Conservation (phyloP, 768 basidiomycete genomes). For the Cubamyces sp. region DNA sequence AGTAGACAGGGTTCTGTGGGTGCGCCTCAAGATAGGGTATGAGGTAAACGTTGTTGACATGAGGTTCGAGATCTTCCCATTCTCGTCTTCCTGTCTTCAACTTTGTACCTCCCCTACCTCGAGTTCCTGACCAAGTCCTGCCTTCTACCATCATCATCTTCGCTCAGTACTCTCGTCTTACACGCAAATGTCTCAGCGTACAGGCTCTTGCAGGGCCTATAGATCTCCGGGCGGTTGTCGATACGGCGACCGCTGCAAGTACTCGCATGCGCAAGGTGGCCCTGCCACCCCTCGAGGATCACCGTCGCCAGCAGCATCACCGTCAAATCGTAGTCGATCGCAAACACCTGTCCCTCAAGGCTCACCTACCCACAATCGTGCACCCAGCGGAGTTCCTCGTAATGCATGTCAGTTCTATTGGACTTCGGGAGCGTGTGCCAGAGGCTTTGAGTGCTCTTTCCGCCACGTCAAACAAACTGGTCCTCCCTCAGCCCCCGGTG, state of each 20-base stretch:
- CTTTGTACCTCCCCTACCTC: conserved; percentile 16
- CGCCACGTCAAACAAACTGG: conserved; percentile 25
- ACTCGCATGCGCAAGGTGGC: conserved; percentile 11
- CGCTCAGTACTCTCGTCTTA: background rate
- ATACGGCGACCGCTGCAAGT: conserved; percentile 20
- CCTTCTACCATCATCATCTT: conserved; percentile 2
- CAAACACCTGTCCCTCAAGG: conserved; percentile 2
- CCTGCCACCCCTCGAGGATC: conserved; percentile 3
- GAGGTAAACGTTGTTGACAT: conserved; percentile 18
- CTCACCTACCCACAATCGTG: background rate
- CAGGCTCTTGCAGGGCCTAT: background rate
- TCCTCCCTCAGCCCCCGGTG: background rate
- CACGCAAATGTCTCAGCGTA: conserved; percentile 7
- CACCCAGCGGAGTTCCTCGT: conserved; percentile 20
- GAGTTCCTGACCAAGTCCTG: conserved; percentile 15
- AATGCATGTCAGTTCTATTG: conserved; percentile 36
- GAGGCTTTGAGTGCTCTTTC: conserved; percentile 33
- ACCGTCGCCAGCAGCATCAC: conserved; percentile 3
- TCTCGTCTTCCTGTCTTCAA: conserved; percentile 18
- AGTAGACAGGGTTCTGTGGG: conserved; percentile 19
- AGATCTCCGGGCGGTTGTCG: conserved; percentile 7
- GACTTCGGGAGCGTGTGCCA: conserved; percentile 32
- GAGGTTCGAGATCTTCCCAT: conserved; percentile 11
- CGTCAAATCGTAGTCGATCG: conserved; percentile 5
- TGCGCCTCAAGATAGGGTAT: conserved; percentile 15